Base-by-base conservation (phyloP, 2,329 filamentous ascomycete genomes). In the Neobulgaria alba region DNA sequence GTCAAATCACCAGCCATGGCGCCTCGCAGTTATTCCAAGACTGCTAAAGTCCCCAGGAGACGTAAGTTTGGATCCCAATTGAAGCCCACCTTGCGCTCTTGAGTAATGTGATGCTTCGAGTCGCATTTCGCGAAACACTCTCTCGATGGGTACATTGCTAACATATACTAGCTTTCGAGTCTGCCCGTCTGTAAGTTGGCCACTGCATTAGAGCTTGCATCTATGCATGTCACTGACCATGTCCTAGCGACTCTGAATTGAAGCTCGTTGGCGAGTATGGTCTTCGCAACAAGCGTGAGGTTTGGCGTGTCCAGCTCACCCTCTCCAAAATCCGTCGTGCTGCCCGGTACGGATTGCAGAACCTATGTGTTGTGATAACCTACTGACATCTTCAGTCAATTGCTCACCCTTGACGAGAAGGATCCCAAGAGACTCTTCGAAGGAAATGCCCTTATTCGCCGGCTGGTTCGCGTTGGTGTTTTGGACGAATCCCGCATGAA, bases 291-390 rank as follows among this genome's bases (percentile, higher is more conserved):
- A 98, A 98, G 88, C 90, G 92, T 79, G 92, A 98, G 80, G 92
- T 98, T 67, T 98, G 92, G 92, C 88, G 92, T 73, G 92, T 98
- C 73, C 83, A 87, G 80, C 84, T 98, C 72, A 95, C 90, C 65
- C 84, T 98, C 67, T 96, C 92, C 77, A 96, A 96, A 84, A 98
- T 98, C 65, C 92, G 92, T 89, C 92, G 92, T 95, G 92, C 92
- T 83, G 92, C 92, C 69, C 92, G 92, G 90, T 95, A 85, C 63
- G 45, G n/a, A 40, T 21, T 17, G 4, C 7, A 18, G 21, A 19
- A 8, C 9, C n/a, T 2, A 17, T 23, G 7, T 12, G 7, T 7
- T 17, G 23, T 5, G 10, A 14, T 36, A 2, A 8, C 2, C 23
- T 36, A 38, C 49, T 51, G 42, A 56, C 21, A 26, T 43, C 26